Evolutionary conservation across 2,329 filamentous ascomycete species (phyloP).

Genomic region (Phialophora verrucosa): DNA sequence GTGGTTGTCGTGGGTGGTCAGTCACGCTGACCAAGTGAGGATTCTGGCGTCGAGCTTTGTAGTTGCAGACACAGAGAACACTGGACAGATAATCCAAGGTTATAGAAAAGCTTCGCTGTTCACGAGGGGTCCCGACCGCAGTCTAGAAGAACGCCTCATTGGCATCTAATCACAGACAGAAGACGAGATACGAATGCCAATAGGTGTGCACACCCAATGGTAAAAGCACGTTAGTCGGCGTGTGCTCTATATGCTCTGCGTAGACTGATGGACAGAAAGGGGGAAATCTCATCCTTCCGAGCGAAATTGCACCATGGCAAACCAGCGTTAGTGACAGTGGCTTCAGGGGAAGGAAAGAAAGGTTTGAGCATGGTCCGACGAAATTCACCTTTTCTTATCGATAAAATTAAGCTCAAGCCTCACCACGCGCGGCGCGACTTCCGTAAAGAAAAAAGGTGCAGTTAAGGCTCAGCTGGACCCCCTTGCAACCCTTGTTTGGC

Average conservation of each 20-base stretch:
- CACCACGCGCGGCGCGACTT: conserved; percentile 9
- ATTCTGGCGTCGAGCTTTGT: neutral
- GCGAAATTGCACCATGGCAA: conserved; percentile 9
- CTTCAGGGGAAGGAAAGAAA: conserved; percentile 3
- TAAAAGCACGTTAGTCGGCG: neutral
- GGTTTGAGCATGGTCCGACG: neutral
- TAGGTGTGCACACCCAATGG: neutral
- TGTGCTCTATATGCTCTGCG: neutral
- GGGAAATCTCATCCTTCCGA: conserved; percentile 1
- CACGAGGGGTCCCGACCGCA: neutral
- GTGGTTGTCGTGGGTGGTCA: too few species aligned
- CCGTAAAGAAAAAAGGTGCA: neutral
- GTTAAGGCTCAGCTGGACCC: neutral
- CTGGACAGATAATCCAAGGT: neutral
- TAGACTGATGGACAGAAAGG: conserved; percentile 2
- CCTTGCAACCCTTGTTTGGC: neutral
- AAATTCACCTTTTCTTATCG: conserved; percentile 3
- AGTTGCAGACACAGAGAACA: neutral
- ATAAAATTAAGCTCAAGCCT: conserved; percentile 12
- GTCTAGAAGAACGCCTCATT: conserved; percentile 9
- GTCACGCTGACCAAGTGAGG: neutral
- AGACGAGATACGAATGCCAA: neutral
- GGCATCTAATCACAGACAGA: neutral
- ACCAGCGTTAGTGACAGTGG: neutral
- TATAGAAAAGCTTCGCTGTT: neutral